Evolutionary conservation across 1,284 basidiomycete species (phyloP).

Genomic region (Xerocomus subilludens): DNA sequence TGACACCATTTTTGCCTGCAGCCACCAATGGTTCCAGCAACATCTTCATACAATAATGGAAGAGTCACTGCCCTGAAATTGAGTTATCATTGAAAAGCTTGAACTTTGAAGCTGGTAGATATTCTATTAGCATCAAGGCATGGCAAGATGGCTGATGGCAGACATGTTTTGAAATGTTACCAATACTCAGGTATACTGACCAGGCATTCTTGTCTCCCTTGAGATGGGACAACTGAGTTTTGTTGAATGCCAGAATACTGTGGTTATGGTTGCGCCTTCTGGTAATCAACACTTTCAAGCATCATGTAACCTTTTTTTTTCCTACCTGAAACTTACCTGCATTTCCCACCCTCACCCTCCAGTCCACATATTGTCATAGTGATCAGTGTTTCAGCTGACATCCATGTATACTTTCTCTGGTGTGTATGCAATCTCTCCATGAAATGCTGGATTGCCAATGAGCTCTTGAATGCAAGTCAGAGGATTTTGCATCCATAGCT

Average conservation of each 20-base stretch:
- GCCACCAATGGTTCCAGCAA: slow-evolving; percentile 22
- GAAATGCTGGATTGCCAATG: slow-evolving; percentile 50
- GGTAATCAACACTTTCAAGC: not conserved
- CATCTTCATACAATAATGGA: slow-evolving; percentile 45
- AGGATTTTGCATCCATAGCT: slow-evolving; percentile 51
- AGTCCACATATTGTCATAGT: slow-evolving; percentile 31
- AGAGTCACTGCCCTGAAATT: slow-evolving; percentile 31
- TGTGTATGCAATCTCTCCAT: slow-evolving; percentile 41
- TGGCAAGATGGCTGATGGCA: slow-evolving; percentile 10
- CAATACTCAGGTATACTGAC: slow-evolving; percentile 41
- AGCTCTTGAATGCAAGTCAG: slow-evolving; percentile 52
- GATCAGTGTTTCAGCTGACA: slow-evolving; percentile 32
- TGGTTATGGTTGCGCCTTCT: slow-evolving; percentile 12
- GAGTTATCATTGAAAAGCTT: slow-evolving; percentile 14
- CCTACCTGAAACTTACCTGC: slow-evolving; percentile 21
- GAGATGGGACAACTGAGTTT: slow-evolving; percentile 34
- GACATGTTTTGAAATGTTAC: slow-evolving; percentile 38
- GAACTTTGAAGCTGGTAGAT: slow-evolving; percentile 40
- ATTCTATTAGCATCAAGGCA: slow-evolving; percentile 36
- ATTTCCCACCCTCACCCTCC: slow-evolving; percentile 34
- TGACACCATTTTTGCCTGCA: not conserved
- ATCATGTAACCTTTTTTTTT: not conserved
- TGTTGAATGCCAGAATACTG: slow-evolving; percentile 37
- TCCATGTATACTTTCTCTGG: slow-evolving; percentile 33
- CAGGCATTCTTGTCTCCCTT: slow-evolving; percentile 42